Evolutionary conservation across 805 yeast genomes (phyloP).

Genomic region (Hanseniaspora mollemarum): DNA sequence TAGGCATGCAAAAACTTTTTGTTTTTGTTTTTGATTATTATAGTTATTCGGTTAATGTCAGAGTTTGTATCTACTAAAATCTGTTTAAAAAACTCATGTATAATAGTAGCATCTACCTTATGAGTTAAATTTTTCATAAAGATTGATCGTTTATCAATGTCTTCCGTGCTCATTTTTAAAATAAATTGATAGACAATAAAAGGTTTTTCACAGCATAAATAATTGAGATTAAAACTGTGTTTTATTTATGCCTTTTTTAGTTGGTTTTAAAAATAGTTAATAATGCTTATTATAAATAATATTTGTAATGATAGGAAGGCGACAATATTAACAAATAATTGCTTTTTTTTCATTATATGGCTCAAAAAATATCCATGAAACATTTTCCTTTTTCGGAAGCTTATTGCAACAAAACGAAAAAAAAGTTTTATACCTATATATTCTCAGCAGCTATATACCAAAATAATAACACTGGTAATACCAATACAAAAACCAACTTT

Average conservation of each 20-base stretch:
- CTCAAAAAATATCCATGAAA: neutral
- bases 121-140: constrained; percentile 44
- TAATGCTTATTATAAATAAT: no score
- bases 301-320: neutral
- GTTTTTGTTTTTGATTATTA: constrained; percentile 27
- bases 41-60: constrained; percentile 41
- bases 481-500: neutral
- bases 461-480: neutral
- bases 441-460: no score
- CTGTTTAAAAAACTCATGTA: constrained; percentile 37
- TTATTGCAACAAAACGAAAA: no score
- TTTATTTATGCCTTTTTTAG: no score
- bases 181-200: neutral
- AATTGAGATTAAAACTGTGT: no score
- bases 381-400: neutral
- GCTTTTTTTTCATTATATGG: neutral
- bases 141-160: constrained; percentile 42
- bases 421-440: no score
- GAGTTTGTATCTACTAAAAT: constrained; percentile 29
- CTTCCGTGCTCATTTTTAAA: constrained; percentile 22
- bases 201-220: no score
- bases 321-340: neutral
- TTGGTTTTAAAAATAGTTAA: no score
- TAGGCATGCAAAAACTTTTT: constrained; percentile 31
- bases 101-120: constrained; percentile 39